Base-by-base conservation (phyloP, 345 rosid species). In the Adansonia digitata region DNA sequence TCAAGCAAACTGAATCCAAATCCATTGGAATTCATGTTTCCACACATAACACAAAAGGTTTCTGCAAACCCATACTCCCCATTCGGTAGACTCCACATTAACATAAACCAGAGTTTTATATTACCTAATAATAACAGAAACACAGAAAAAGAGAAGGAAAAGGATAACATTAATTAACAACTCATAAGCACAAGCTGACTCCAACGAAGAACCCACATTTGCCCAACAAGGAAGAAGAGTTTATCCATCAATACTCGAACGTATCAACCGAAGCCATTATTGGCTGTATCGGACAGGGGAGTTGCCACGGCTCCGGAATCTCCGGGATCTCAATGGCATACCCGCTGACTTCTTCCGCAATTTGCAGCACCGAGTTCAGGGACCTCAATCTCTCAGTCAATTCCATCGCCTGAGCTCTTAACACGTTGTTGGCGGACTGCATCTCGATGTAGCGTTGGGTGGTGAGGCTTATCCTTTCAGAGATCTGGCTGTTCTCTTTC, bases 251-350 rank as follows among this genome's bases (percentile, higher is more conserved):
- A 75, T 27, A 79, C 43, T 88, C 75, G 39, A 85, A 76, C 86
- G 80, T 74, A 75, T 89, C 89, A 18, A 86, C 86, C 40, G 92
- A 82, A 1, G 91, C 85, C 78, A 62, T 75, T 22, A 88, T 76
- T 1, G 91, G 90, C 77, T 81, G 89, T 56, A 42, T 56, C 0
- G 91, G 81, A 29, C 84, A 86, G n/a, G 93, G 88, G 27, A 82
- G 81, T 77, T 85, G 91, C 97, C 92, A 90, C 0, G 95, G 94
- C 15, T 85, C 92, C 0, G 93, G 88, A 18, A 91, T 82, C 84
- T 94, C 95, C 0, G 92, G 97, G 39, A 88, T 89, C 35, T 90
- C 97, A 75, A 94, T 60, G 0, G 53, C 52, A 2, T 81, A 77
- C 15, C 93, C 98, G 26, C 88, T 81, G 35, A 85, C 84, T 10